Base-by-base conservation (phyloP, 176 grass and related monocot species). In the Musa itinerans region DNA sequence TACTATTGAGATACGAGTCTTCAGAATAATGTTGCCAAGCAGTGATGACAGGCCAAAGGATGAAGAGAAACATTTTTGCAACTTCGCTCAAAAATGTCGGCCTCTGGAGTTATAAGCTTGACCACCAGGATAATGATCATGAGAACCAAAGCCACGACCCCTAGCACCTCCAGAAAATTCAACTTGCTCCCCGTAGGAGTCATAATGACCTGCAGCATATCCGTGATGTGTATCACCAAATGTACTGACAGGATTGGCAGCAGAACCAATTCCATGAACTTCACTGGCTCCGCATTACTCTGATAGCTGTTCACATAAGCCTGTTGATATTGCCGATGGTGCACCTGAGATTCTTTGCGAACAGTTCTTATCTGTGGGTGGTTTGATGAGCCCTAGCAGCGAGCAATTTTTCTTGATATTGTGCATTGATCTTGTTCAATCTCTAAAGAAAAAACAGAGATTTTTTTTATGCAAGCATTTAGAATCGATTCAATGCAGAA, bases 251-350 rank as follows among this genome's bases (percentile, higher is more conserved):
- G 74, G 57, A 76, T 64, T 9, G 68, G 64, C 59, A 34, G 74
- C 27, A 50, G 79, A 65, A 25, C 81, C 54, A 52, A 73, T 73
- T 9, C 69, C 55, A 51, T 23, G 53, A 50, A n/a, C 78, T 1
- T 71, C 78, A 10, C 53, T 61, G 17, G 53, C 13, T 54, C 65
- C 78, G 8, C 54, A 62, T 59, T 71, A 20, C 29, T 71, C 53
- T 56, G 70, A 65, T 90, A 85, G 77, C 78, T 85, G 65, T 62
- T 88, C 62, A 77, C 78, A 82, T 78, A 79, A 49, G 87, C 63
- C n/a, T 92, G 87, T 68, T 92, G 90, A 87, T 92, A 99, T 86
- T 94, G 90, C 81, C 91, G 84, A 52, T 87, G 85, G 49, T 84
- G 91, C 54, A 75, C 68, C 67, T 89, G 73, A 63, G 90, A 87